These are phyloP conservation scores for Mycena citricolor DNA, from an alignment of 1,284 basidiomycete genomes.

Conservation along the genomic window DNA sequence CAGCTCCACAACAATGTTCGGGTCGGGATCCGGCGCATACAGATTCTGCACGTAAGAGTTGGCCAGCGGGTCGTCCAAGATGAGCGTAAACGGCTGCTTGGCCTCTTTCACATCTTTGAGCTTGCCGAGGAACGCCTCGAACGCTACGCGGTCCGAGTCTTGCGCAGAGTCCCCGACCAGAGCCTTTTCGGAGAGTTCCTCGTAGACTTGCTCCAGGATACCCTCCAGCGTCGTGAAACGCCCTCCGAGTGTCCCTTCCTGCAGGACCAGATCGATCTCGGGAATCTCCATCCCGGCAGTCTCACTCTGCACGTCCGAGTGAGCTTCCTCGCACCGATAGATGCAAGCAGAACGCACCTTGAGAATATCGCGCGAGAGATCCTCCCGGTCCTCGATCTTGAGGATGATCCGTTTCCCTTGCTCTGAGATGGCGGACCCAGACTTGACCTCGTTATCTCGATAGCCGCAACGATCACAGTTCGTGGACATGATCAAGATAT, in stretches of 20 bases:
- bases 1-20: constrained; percentile 81
- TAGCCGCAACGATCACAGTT: constrained; percentile 96
- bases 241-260: constrained; percentile 95
- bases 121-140: constrained; percentile 76
- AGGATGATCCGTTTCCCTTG: constrained; percentile 87
- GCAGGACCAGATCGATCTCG: constrained; percentile 91
- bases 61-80: constrained; percentile 93
- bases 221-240: constrained; percentile 98
- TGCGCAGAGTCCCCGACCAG: constrained; percentile 75
- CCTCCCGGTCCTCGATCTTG: constrained; percentile 91
- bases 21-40: constrained; percentile 90
- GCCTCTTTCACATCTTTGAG: constrained; percentile 83
- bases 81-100: constrained; percentile 81
- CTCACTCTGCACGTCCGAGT: constrained; percentile 65
- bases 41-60: constrained; percentile 97
- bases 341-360: constrained; percentile 54
- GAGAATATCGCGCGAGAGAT: constrained; percentile 91
- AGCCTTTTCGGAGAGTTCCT: constrained; percentile 92
- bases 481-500: constrained; percentile 98
- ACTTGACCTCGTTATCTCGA: constrained; percentile 97
- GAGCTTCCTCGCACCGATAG: not conserved
- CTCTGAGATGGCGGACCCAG: constrained; percentile 84
- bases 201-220: constrained; percentile 91
- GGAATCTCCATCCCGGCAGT: constrained; percentile 90
- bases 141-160: constrained; percentile 52